Conservation (phyloP, 805 yeast genomes). For the Cyberlindnera subsufficiens region DNA sequence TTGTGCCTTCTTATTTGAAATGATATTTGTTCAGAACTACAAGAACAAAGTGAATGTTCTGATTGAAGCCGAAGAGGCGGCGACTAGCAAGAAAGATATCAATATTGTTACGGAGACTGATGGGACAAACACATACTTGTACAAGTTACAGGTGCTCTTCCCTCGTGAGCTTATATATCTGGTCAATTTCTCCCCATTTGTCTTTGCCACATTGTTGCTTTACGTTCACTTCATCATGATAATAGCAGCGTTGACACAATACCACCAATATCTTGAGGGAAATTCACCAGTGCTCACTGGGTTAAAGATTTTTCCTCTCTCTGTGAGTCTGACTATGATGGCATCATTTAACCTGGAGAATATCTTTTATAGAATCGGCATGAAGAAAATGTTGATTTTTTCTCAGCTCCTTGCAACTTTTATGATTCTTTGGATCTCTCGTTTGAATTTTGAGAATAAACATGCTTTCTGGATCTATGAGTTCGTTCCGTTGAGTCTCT, state of each 20-base stretch:
- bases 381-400: conserved; percentile 12
- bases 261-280: conserved; percentile 22
- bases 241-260: conserved; percentile 22
- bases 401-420: conserved; percentile 13
- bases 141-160: conserved; percentile 20
- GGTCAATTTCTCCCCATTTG: conserved; percentile 22
- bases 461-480: conserved; percentile 26
- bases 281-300: conserved; percentile 30
- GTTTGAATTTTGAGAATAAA: background rate
- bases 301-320: conserved; percentile 29
- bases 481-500: conserved; percentile 21
- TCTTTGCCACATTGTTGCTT: conserved; percentile 17
- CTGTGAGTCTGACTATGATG: conserved; percentile 26
- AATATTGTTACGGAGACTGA: background rate
- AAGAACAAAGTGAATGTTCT: conserved; percentile 5
- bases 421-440: conserved; percentile 18
- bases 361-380: conserved; percentile 18
- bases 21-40: conserved; percentile 14
- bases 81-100: background rate
- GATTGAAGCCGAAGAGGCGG: too few relatives aligned
- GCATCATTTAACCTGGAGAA: conserved; percentile 21
- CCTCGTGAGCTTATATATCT: conserved; percentile 25
- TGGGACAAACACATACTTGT: conserved; percentile 12
- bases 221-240: conserved; percentile 18
- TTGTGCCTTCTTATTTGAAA: conserved; percentile 27